Base-by-base conservation (phyloP, 129 eudicot species). In the Flaveria trinervia region DNA sequence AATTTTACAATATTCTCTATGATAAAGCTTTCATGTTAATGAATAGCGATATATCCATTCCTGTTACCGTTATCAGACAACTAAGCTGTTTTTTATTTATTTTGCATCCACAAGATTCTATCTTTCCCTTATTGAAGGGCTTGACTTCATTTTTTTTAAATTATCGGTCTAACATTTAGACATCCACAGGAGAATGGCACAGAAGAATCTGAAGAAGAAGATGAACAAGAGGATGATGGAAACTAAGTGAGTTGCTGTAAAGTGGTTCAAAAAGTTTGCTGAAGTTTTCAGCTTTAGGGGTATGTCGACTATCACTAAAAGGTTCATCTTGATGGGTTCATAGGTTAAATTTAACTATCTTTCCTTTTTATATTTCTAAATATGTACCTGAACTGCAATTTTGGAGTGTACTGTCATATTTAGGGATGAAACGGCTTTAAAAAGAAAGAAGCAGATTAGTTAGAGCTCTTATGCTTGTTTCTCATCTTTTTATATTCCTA, bases 121-220 rank as follows among this genome's bases (percentile, higher is more conserved):
- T 67, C 51, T 20, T 43, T 20, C 25, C 17, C 15, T n/a, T 66
- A 2, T 67, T 67, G 52, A 43, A 43, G 14, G 51, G 12, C 41
- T 41, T 43, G 41, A n/a, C 8, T 25, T 25, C 2, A 23, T 60
- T 3, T 60, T 3, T n/a, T 41, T 18, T 1, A 1, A 66, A 3
- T 66, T 39, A 17, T 25, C 9, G 51, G 51, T 66, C 16, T 66
- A 66, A 39, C 70, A 33, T 39, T 25, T 65, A 33, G 25, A n/a
- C 16, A 11, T 68, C 18, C 16, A 14, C 84, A 88, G 92, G 87
- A 77, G 71, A 72, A 85, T 50, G 89, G 85, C 75, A 81, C 88
- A 8, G 89, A 85, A 15, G 92, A 83, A 2, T 23, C 36, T 23
- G 87, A 77, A 8, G 86, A 59, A 5, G 87, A 80, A 4, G 85